A percentile compares a stretch with the other conserved stretches of the same genome.
These are phyloP conservation scores for Skeletonema tropicum DNA, from an alignment of 108 stramenopile genomes.

Conservation along the genomic window DNA sequence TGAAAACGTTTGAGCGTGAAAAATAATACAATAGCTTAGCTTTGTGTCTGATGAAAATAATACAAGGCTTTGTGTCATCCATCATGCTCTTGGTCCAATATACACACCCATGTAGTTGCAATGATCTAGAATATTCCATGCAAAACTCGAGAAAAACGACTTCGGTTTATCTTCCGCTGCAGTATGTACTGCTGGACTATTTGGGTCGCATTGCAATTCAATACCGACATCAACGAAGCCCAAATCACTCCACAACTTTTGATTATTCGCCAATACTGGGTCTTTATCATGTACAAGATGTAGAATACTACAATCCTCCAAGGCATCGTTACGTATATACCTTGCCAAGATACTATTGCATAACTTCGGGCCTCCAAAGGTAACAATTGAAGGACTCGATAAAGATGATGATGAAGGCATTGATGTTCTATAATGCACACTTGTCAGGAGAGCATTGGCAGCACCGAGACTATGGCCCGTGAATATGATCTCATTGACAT, in stretches of 20 bases:
- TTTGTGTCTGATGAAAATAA: no score
- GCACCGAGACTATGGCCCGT: slow-evolving; percentile 49
- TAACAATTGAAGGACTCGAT: slow-evolving; percentile 38
- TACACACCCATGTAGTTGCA: slow-evolving; percentile 57
- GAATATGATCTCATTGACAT: slow-evolving; percentile 24
- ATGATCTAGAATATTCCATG: slow-evolving; percentile 57
- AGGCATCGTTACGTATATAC: slow-evolving; percentile 30
- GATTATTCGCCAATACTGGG: slow-evolving; percentile 62
- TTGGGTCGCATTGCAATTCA: slow-evolving; percentile 61
- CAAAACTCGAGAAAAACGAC: slow-evolving; percentile 18
- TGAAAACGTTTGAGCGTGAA: not conserved
- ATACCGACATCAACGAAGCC: slow-evolving; percentile 60
- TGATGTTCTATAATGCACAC: slow-evolving; percentile 48
- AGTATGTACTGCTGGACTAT: slow-evolving; percentile 27
- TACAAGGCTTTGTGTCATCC: no score
- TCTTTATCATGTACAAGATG: slow-evolving; percentile 65
- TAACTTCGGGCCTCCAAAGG: slow-evolving; percentile 66
- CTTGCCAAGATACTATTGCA: slow-evolving; percentile 51
- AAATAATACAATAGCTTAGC: not conserved
- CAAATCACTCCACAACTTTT: slow-evolving; percentile 60
- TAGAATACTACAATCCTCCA: slow-evolving; percentile 43
- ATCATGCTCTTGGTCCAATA: slow-evolving; percentile 50
- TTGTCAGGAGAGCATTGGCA: slow-evolving; percentile 51
- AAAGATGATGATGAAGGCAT: not conserved
- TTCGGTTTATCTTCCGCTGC: not conserved